Conservation (phyloP, 441 rosid species). For the Eutrema salsugineum region DNA sequence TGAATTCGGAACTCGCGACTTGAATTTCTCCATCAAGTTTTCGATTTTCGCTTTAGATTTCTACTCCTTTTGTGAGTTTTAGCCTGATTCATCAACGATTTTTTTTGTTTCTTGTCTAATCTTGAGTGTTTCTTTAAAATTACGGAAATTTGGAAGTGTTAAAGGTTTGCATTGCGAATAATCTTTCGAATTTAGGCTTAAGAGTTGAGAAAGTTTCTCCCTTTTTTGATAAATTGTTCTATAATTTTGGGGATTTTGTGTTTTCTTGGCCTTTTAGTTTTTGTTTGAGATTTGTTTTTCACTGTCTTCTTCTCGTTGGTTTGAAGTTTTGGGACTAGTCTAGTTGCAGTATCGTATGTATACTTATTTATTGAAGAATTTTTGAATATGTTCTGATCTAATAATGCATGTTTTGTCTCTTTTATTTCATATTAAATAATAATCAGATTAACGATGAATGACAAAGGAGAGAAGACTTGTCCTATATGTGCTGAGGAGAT, state of each 20-base stretch:
- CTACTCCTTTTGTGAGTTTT: neutral
- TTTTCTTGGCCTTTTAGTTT: neutral
- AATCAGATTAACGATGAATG: constrained; percentile 64
- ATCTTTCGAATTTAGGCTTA: neutral
- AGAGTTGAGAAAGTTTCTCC: neutral
- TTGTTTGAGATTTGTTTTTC: neutral
- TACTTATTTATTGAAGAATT: neutral
- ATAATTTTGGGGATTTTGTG: neutral
- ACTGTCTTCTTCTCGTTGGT: neutral
- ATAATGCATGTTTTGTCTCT: neutral
- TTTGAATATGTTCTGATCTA: constrained; percentile 1
- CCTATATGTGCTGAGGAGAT: constrained; percentile 94
- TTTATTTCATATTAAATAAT: neutral
- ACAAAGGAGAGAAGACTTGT: constrained; percentile 84
- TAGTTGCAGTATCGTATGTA: constrained; percentile 8
- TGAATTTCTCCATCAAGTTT: neutral
- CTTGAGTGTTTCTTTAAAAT: neutral
- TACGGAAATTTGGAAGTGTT: neutral
- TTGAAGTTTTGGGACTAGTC: neutral
- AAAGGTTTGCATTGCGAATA: neutral
- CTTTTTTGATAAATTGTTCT: neutral
- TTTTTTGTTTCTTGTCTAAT: neutral
- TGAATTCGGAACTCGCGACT: neutral
- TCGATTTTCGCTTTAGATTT: neutral
- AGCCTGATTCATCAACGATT: neutral